These are phyloP conservation scores for Debaryomyces maramus DNA, from an alignment of 805 yeast genomes.

Conservation along the genomic window DNA sequence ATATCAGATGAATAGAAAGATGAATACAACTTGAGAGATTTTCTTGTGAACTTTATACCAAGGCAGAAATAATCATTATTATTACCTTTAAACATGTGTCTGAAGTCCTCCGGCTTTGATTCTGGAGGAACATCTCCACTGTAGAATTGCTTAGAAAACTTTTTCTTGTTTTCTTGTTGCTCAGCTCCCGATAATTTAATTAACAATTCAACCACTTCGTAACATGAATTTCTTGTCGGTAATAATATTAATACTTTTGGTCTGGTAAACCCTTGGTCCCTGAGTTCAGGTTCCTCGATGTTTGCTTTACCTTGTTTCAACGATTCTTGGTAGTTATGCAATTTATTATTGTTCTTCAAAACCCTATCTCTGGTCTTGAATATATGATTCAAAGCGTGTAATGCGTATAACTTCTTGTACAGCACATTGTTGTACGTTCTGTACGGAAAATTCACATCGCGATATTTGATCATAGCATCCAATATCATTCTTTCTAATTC, in stretches of 20 bases:
- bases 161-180: conserved; percentile 77
- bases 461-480: conserved; percentile 69
- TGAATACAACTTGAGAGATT: conserved; percentile 79
- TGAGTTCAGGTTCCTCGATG: conserved; percentile 53
- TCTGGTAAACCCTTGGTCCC: conserved; percentile 95
- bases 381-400: conserved; percentile 82
- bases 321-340: conserved; percentile 44
- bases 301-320: conserved; percentile 34
- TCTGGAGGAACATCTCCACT: conserved; percentile 48
- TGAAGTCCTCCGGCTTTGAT: conserved; percentile 81
- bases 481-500: conserved; percentile 52
- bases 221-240: conserved; percentile 82
- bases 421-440: conserved; percentile 48
- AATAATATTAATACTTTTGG: conserved; percentile 81
- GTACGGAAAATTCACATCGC: conserved; percentile 66
- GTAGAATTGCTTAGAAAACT: conserved; percentile 71
- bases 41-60: conserved; percentile 89
- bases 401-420: conserved; percentile 60
- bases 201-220: conserved; percentile 62
- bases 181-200: conserved; percentile 63
- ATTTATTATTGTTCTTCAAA: conserved; percentile 67
- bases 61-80: conserved; percentile 87
- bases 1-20: conserved; percentile 84
- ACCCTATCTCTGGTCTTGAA: conserved; percentile 85
- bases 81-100: conserved; percentile 79